Conservation (phyloP, 1,284 basidiomycete species). For the Boletus sp. region DNA sequence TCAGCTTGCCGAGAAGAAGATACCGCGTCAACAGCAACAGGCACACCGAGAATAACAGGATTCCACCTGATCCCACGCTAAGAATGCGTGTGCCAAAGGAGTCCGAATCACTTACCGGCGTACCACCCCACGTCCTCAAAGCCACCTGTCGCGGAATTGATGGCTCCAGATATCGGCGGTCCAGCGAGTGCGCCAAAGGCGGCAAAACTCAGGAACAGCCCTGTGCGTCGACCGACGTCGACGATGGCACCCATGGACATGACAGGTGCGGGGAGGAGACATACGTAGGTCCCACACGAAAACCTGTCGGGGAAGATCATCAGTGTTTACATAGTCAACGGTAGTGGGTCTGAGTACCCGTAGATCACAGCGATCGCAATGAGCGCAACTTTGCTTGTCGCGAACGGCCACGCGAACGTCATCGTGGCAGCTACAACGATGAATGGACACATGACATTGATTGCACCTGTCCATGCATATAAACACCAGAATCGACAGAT, state of each 20-base stretch:
- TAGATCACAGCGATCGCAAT: slow-evolving; percentile 41
- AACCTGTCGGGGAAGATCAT: slow-evolving; percentile 47
- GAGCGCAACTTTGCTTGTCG: slow-evolving; percentile 28
- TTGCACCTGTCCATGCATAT: slow-evolving; percentile 26
- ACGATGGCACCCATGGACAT: slow-evolving; percentile 54
- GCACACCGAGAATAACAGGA: slow-evolving; percentile 26
- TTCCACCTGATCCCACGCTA: slow-evolving; percentile 20
- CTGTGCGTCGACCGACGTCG: slow-evolving; percentile 59
- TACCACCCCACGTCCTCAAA: slow-evolving; percentile 44
- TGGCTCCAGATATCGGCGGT: slow-evolving; percentile 49
- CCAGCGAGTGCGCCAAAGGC: slow-evolving; percentile 45
- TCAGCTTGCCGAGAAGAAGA: slow-evolving; percentile 28
- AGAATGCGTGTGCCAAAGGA: slow-evolving; percentile 31
- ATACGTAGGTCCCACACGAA: slow-evolving; percentile 53
- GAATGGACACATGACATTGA: slow-evolving; percentile 45
- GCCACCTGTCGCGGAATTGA: slow-evolving; percentile 32
- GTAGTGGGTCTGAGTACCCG: slow-evolving; percentile 32
- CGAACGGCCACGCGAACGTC: slow-evolving; percentile 47
- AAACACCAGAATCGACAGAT: background rate
- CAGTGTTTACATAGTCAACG: too few relatives aligned
- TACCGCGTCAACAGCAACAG: slow-evolving; percentile 26
- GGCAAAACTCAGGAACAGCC: slow-evolving; percentile 53
- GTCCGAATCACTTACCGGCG: slow-evolving; percentile 38
- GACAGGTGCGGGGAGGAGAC: slow-evolving; percentile 51
- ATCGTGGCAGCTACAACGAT: slow-evolving; percentile 36